Percentiles rank a stretch among this genome's conserved stretches.
phyloP scores from a whole-genome alignment of 2,329 filamentous ascomycete genomes.

The Pseudogymnoascus sp. region DNA sequence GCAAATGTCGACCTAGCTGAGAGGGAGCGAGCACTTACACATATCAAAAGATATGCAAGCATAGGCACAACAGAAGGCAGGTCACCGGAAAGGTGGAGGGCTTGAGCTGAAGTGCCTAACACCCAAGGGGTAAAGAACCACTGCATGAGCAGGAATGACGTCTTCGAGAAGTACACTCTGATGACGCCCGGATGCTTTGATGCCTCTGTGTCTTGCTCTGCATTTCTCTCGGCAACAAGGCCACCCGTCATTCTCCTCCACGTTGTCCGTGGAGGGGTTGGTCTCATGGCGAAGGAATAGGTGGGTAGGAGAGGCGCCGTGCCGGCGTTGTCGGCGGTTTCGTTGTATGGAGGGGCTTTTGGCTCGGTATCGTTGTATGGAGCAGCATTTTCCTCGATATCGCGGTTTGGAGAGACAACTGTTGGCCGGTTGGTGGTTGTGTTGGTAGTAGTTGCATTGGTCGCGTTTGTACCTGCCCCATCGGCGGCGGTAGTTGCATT shows the following conservation, averaged over 20 bases:
- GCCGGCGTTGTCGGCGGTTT: not conserved
- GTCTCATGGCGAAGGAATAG: not conserved
- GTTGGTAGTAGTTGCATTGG: not conserved
- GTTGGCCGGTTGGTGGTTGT: not conserved
- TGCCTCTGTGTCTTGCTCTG: not conserved
- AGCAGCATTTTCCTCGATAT: not conserved
- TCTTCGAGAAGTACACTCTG: not conserved
- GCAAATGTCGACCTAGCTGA: not conserved
- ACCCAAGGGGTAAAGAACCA: slow-evolving; percentile 1
- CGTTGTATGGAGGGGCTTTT: not conserved
- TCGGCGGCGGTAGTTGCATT: not conserved
- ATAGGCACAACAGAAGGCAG: not conserved
- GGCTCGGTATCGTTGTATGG: not conserved
- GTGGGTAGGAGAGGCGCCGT: not conserved
- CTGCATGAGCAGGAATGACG: not conserved
- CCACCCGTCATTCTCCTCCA: not conserved
- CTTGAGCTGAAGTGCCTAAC: not conserved
- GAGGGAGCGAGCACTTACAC: not conserved
- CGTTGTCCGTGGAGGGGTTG: not conserved
- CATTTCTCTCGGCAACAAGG: not conserved
- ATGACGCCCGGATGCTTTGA: not conserved
- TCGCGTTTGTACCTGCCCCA: not conserved
- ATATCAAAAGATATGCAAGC: not conserved
- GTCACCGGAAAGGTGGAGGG: not conserved
- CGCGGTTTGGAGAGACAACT: no score